Evolutionary conservation across 139 green algal species (phyloP).

Genomic region (Tetraselmis striata): DNA sequence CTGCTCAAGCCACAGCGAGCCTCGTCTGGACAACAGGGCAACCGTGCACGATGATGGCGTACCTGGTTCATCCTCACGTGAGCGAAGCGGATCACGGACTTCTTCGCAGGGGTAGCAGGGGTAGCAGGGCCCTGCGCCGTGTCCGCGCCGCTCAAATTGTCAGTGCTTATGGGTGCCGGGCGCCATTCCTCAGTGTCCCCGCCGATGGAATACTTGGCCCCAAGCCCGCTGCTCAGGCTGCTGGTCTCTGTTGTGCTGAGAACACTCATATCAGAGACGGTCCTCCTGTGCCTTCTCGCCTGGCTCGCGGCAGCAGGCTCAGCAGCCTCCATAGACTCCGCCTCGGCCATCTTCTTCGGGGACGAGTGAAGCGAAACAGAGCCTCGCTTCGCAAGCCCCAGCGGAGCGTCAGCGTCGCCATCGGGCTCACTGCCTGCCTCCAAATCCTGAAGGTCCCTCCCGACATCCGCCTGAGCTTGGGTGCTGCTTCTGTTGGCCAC

Average conservation of each 20-base stretch:
- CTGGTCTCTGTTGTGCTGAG: background rate
- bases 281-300: background rate
- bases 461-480: too few species aligned
- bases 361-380: background rate
- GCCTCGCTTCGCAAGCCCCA: background rate
- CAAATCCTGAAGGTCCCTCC: too few species aligned
- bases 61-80: background rate
- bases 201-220: background rate
- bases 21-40: too few species aligned
- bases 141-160: background rate
- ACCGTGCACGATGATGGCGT: too few species aligned
- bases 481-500: too few species aligned
- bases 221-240: background rate
- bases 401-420: background rate
- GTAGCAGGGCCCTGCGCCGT: too few species aligned
- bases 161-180: background rate
- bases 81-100: background rate
- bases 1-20: too few species aligned
- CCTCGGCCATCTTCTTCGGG: background rate
- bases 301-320: too few species aligned
- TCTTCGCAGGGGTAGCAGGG: too few species aligned
- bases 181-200: background rate
- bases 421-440: background rate
- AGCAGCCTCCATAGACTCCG: background rate
- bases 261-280: background rate